Conservation (phyloP, 2,329 filamentous ascomycete species). For the Beauveria australis region DNA sequence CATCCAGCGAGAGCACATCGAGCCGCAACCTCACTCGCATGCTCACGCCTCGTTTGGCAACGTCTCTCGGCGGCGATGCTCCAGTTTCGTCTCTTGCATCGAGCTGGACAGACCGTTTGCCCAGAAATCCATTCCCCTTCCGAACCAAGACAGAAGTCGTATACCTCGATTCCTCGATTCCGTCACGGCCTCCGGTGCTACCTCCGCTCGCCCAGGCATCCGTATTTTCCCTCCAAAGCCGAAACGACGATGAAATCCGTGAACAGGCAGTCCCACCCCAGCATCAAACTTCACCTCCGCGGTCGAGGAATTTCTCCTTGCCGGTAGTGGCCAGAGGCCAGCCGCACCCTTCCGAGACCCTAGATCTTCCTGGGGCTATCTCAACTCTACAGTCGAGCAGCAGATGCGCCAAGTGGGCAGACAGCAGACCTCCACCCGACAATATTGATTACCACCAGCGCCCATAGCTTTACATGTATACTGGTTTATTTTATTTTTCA, state of each 20-base stretch:
- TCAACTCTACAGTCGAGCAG: not conserved
- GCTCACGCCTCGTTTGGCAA: not conserved
- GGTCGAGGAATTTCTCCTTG: not conserved
- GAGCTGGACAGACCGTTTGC: not conserved
- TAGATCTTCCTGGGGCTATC: not conserved
- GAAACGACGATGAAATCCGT: not conserved
- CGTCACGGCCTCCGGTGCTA: not conserved
- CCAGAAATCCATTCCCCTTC: conserved; percentile 5
- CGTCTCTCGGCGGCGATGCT: not conserved
- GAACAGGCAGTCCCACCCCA: not conserved
- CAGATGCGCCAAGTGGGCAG: not conserved
- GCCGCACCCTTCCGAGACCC: not conserved
- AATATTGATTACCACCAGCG: no score
- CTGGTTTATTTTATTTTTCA: not conserved
- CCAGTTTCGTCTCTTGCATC: not conserved
- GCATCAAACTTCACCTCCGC: not conserved
- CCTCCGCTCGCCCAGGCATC: not conserved
- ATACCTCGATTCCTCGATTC: not conserved
- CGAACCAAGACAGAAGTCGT: not conserved
- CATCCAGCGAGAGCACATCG: conserved; percentile 1
- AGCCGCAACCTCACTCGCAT: not conserved
- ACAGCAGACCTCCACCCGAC: not conserved
- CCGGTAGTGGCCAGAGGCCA: not conserved
- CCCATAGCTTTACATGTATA: not conserved
- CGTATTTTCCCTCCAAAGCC: not conserved